Percentiles rank a stretch among this genome's conserved stretches.
These are phyloP conservation scores for Solanum corneliomulleri DNA, from an alignment of 257 asterid species.

Conservation along the genomic window DNA sequence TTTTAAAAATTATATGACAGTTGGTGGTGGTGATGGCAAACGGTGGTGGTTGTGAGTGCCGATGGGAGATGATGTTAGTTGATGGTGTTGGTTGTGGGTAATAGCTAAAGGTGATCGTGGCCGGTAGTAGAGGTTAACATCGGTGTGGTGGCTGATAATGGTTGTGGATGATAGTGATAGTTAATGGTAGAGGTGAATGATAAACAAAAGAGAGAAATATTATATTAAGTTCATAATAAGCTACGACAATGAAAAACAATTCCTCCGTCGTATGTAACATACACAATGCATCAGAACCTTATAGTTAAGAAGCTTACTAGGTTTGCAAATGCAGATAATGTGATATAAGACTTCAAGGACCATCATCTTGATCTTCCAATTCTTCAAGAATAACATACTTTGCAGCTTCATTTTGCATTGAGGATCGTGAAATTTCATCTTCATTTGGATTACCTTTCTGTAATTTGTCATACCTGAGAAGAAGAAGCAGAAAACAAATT, in stretches of 20 bases:
- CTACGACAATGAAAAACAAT: neutral
- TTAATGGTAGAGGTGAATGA: neutral
- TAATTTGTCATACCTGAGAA: conserved; percentile 57
- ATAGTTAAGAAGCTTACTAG: conserved; percentile 18
- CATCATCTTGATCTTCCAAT: conserved; percentile 60
- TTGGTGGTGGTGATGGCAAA: neutral
- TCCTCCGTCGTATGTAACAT: neutral
- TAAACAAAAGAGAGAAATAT: neutral
- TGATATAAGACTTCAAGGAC: conserved; percentile 14
- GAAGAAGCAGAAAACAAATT: neutral
- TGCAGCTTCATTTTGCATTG: conserved; percentile 21
- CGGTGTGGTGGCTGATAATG: neutral
- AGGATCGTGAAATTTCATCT: conserved; percentile 14
- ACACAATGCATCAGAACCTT: neutral
- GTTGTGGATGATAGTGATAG: neutral
- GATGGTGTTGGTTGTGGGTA: neutral
- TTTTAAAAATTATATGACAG: neutral
- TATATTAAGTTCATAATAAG: neutral
- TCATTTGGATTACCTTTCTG: conserved; percentile 39
- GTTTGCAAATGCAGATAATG: conserved; percentile 5
- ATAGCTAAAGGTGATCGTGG: neutral
- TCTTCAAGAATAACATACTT: conserved; percentile 83
- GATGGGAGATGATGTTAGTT: neutral
- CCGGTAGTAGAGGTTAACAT: neutral
- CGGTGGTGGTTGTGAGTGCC: neutral